Evolutionary conservation across 2,329 filamentous ascomycete genomes (phyloP).

Genomic region (Parafenestella ontariensis): DNA sequence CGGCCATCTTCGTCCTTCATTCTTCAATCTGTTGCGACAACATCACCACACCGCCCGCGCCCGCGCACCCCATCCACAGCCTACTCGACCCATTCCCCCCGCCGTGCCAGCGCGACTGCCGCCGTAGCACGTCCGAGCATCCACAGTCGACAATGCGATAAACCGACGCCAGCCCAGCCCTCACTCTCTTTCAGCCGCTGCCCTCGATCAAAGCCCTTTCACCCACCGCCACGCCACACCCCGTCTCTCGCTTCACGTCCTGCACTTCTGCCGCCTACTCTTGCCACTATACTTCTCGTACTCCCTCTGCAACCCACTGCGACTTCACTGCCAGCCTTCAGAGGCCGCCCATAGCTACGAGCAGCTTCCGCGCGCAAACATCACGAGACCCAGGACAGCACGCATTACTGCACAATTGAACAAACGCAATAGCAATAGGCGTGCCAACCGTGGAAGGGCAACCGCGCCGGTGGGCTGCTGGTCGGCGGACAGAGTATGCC

Average conservation of each 20-base stretch:
- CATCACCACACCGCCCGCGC: conserved; percentile 5
- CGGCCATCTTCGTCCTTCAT: conserved; percentile 13
- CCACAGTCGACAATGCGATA: conserved; percentile 15
- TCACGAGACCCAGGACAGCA: neutral
- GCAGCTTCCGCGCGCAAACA: neutral
- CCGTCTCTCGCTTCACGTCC: conserved; percentile 5
- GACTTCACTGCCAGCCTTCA: neutral
- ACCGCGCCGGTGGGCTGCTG: conserved; percentile 39
- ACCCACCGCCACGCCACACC: conserved; percentile 11
- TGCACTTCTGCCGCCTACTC: neutral
- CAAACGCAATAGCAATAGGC: neutral
- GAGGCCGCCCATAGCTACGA: conserved; percentile 2
- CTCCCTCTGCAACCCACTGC: conserved; percentile 1
- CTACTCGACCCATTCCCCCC: neutral
- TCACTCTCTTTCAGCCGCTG: conserved; percentile 16
- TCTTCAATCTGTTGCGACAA: conserved; percentile 13
- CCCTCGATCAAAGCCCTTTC: conserved; percentile 16
- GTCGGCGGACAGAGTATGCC: conserved; percentile 53
- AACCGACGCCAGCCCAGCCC: conserved; percentile 2
- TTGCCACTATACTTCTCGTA: no score
- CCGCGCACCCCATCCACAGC: conserved; percentile 12
- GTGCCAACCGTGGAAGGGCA: conserved; percentile 32
- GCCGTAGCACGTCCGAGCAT: conserved; percentile 6
- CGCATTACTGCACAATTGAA: neutral
- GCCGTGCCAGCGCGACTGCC: conserved; percentile 18